A percentile compares a stretch with the other conserved stretches of the same genome.
phyloP scores from a whole-genome alignment of 352 stramenopile species.

The Aphanomyces astaci region DNA sequence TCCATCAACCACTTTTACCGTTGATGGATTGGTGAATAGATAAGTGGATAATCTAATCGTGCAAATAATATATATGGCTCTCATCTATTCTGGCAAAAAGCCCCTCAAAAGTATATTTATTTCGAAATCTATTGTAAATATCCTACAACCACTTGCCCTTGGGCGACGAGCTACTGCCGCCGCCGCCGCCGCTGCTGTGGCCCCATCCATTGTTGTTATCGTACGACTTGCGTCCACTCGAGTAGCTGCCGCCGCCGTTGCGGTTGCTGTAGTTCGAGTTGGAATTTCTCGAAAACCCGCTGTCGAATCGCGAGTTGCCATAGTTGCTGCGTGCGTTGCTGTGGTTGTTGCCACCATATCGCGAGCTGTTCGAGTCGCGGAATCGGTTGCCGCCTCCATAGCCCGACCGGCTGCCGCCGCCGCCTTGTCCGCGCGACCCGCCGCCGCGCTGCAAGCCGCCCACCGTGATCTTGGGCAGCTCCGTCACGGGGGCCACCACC shows the following conservation, averaged over 20 bases:
- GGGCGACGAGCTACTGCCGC: not conserved
- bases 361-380: not conserved
- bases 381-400: not conserved
- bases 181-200: not conserved
- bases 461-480: slow-evolving; percentile 21
- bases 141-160: slow-evolving; percentile 22
- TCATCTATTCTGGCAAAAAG: too few relatives aligned
- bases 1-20: too few relatives aligned
- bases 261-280: slow-evolving; percentile 1
- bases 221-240: not conserved
- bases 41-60: too few relatives aligned
- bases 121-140: not conserved
- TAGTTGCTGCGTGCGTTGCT: not conserved
- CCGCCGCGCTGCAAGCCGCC: not conserved
- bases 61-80: too few relatives aligned
- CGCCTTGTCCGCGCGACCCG: not conserved
- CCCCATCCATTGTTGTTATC: not conserved
- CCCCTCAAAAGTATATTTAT: slow-evolving; percentile 3
- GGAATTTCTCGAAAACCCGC: slow-evolving; percentile 1
- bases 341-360: not conserved
- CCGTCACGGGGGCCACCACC: not conserved
- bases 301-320: slow-evolving; percentile 11
- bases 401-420: not conserved
- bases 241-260: not conserved
- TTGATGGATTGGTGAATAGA: slow-evolving; percentile 9